Conservation (phyloP, 345 rosid genomes). For the Anastatica hierochuntica region DNA sequence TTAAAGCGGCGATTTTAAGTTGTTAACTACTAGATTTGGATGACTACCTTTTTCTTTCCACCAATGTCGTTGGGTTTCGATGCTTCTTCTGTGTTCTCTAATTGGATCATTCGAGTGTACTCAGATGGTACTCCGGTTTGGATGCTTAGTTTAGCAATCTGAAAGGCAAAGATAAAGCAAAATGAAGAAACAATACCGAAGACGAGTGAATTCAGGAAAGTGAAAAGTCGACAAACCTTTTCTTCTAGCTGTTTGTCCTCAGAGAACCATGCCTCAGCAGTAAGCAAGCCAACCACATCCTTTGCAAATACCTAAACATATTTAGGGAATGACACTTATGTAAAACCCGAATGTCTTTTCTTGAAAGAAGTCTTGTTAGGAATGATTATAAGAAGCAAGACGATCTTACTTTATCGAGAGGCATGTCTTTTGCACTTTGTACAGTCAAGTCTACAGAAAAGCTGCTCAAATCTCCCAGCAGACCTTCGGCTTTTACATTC, state of each 20-base stretch:
- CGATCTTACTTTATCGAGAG: conserved; percentile 47
- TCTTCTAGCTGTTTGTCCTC: conserved; percentile 57
- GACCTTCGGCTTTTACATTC: conserved; percentile 40
- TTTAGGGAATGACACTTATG: background rate
- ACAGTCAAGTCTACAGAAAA: conserved; percentile 44
- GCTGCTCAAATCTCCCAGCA: conserved; percentile 46
- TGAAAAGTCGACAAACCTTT: conserved; percentile 42
- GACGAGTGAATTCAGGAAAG: background rate
- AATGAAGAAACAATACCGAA: conserved; percentile 5
- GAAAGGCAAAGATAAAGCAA: background rate
- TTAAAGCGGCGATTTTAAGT: too few species aligned
- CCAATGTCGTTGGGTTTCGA: conserved; percentile 27
- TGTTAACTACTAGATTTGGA: background rate
- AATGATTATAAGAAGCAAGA: background rate
- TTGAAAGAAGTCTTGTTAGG: background rate
- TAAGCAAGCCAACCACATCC: conserved; percentile 64
- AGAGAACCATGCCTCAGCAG: conserved; percentile 82
- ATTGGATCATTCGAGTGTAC: conserved; percentile 54
- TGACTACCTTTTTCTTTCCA: conserved; percentile 34
- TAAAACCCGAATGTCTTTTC: background rate
- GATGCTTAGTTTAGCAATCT: conserved; percentile 64
- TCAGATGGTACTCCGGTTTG: conserved; percentile 52
- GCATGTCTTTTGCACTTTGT: conserved; percentile 42
- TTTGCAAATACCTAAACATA: conserved; percentile 50
- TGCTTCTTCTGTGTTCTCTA: conserved; percentile 39